A percentile compares a stretch with the other conserved stretches of the same genome.
These are phyloP conservation scores for Diplodia sapinea DNA, from an alignment of 2,329 filamentous ascomycete species.

Conservation along the genomic window DNA sequence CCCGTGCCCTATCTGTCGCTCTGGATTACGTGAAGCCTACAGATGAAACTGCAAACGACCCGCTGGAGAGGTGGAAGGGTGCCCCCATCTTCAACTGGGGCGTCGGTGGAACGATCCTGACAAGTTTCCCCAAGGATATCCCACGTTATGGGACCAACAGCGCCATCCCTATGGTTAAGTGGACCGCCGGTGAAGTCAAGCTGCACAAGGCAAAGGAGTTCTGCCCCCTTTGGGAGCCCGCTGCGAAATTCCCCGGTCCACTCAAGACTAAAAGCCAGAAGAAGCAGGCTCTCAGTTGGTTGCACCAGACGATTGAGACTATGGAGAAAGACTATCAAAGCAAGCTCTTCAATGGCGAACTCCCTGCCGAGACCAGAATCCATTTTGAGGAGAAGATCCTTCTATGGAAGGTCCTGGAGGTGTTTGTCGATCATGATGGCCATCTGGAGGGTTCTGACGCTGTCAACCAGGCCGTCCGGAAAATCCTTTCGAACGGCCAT, in stretches of 20 bases:
- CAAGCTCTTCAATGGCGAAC: constrained; percentile 56
- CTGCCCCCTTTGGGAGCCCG: constrained; percentile 71
- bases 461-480: constrained; percentile 76
- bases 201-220: constrained; percentile 77
- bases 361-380: constrained; percentile 67
- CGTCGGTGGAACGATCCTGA: constrained; percentile 80
- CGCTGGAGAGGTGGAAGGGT: constrained; percentile 88
- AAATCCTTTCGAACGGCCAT: constrained; percentile 60
- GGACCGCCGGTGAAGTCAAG: constrained; percentile 80
- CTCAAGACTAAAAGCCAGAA: constrained; percentile 91
- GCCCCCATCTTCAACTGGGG: constrained; percentile 87
- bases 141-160: constrained; percentile 83
- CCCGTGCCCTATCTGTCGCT: constrained; percentile 55
- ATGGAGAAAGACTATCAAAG: constrained; percentile 64
- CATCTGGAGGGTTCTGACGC: constrained; percentile 72
- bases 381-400: constrained; percentile 78
- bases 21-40: constrained; percentile 62
- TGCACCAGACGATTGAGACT: constrained; percentile 74
- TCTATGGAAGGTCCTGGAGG: constrained; percentile 82
- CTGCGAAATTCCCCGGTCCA: constrained; percentile 87
- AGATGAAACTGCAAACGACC: constrained; percentile 68
- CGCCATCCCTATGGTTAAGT: constrained; percentile 76
- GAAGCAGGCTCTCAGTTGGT: constrained; percentile 86
- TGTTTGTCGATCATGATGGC: constrained; percentile 88
- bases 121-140: constrained; percentile 85